Percentiles rank a stretch among this genome's conserved stretches.
Evolutionary conservation across 2,329 filamentous ascomycete species (phyloP).

Genomic region (Fusarium zealandicum): DNA sequence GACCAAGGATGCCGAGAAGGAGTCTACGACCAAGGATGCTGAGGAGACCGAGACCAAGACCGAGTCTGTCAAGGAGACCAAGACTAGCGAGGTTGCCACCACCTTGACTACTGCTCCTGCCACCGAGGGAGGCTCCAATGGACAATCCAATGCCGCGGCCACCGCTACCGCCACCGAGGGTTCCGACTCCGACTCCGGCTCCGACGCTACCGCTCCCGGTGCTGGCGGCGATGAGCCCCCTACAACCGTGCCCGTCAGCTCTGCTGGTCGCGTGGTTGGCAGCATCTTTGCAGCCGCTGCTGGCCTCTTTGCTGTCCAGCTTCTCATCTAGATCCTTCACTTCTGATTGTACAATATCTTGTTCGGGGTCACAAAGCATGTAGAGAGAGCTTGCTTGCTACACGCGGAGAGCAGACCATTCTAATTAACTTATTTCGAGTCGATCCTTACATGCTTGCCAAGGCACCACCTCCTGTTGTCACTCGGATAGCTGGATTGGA

Average conservation of each 20-base stretch:
- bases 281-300: constrained; percentile 41
- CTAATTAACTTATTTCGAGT: constrained; percentile 45
- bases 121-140: constrained; percentile 16
- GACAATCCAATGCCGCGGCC: constrained; percentile 30
- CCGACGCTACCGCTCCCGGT: constrained; percentile 3
- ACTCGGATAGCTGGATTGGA: constrained; percentile 23
- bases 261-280: constrained; percentile 41
- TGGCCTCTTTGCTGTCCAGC: constrained; percentile 42
- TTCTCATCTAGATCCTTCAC: constrained; percentile 41
- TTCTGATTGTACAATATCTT: constrained; percentile 40
- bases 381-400: constrained; percentile 31
- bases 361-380: constrained; percentile 37
- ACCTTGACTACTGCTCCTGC: constrained; percentile 29
- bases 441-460: constrained; percentile 41
- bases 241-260: constrained; percentile 36
- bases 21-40: constrained; percentile 22
- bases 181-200: constrained; percentile 1
- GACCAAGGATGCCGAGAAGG: constrained; percentile 12
- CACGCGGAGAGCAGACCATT: constrained; percentile 40
- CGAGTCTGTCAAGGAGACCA: constrained; percentile 6
- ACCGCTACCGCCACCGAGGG: constrained; percentile 30
- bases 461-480: constrained; percentile 26
- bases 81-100: constrained; percentile 24
- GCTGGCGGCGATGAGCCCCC: not conserved
- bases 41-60: constrained; percentile 19